These are phyloP conservation scores for Trametes versicolor DNA, from an alignment of 1,284 basidiomycete genomes.

Conservation along the genomic window DNA sequence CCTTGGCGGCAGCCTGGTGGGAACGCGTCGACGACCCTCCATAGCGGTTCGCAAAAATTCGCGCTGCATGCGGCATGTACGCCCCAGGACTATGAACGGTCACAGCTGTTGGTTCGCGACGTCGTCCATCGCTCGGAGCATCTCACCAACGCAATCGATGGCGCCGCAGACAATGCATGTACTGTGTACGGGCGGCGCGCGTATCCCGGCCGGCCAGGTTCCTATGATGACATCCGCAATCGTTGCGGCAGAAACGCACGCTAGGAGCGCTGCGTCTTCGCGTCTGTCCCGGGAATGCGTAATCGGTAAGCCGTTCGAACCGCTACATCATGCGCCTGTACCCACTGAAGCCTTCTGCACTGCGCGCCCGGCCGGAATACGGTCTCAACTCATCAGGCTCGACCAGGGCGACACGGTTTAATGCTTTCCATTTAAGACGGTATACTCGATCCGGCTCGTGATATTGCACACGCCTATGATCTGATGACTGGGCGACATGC, in stretches of 20 bases:
- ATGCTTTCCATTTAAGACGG: conserved; percentile 42
- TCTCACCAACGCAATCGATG: conserved; percentile 32
- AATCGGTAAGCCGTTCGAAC: conserved; percentile 21
- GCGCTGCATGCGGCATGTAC: conserved; percentile 31
- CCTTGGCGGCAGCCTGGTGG: conserved; percentile 21
- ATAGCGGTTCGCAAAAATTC: conserved; percentile 21
- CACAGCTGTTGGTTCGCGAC: conserved; percentile 13
- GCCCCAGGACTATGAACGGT: conserved; percentile 16
- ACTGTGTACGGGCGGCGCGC: conserved; percentile 14
- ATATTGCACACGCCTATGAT: conserved; percentile 45
- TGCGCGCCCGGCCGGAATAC: conserved; percentile 5
- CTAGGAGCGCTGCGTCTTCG: background rate
- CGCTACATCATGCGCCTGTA: conserved; percentile 2
- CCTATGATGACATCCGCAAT: conserved; percentile 12
- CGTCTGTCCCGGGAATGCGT: background rate
- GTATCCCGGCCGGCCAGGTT: conserved; percentile 22
- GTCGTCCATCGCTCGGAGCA: conserved; percentile 16
- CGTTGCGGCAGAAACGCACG: conserved; percentile 9
- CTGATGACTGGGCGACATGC: conserved; percentile 40
- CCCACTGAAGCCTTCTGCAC: conserved; percentile 8
- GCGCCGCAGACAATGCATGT: conserved; percentile 15
- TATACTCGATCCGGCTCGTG: conserved; percentile 40
- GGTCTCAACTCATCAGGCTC: conserved; percentile 21
- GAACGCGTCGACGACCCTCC: conserved; percentile 23
- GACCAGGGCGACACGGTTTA: conserved; percentile 40